Evolutionary conservation across 2,329 filamentous ascomycete genomes (phyloP), one percentile per base, ranked within the genome.

Genomic region (Beauveria rudraprayagi): DNA sequence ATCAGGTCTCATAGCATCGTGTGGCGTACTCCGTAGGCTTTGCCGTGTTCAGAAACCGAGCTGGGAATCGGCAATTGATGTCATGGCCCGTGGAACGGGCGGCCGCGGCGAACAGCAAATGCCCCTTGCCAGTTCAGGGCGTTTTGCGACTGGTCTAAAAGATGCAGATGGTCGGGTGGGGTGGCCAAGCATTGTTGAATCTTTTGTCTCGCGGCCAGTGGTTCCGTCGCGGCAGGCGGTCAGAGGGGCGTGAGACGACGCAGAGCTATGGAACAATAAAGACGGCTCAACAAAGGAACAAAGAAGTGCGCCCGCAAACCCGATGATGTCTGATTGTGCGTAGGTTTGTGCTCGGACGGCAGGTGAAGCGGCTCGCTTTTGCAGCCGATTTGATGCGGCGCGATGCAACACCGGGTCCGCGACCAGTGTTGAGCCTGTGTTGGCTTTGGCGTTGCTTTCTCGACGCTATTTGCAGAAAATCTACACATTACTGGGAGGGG

Each of bases 91-190:
- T 54, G 52, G 43, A 16, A 53, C 51, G 22, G 37, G 14, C 51
- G 34, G 51, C 51, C 6, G 24, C 46, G 46, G 50, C 26, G 30
- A 37, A 55, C 22, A 55, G 24, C 34, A 19, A 41, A 43, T 14
- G 51, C 37, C 34, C 51, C 16, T 41, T 43, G 19, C 22, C 22
- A 24, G 11, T 22, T 24, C 5, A 47, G 41, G 17, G 16, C 7
- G 10, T 51, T 44, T 34, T 30, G 30, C 52, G 9, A 17, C 26
- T 56, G 17, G 53, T 7, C 43, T 30, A 16, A 37, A 34, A 56
- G 54, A n/a, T 47, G 54, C 28, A 56, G 54, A 47, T 37, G 54
- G 47, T 55, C 37, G 52, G 52, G 52, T 55, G 52, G 52, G 34
- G 34, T 41, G 16, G 11, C 22, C 10, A 55, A 55, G 22, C 22